A percentile compares a stretch with the other conserved stretches of the same genome.
These are phyloP conservation scores for Fagopyrum tataricum DNA, from an alignment of 148 eudicot species.

Conservation along the genomic window DNA sequence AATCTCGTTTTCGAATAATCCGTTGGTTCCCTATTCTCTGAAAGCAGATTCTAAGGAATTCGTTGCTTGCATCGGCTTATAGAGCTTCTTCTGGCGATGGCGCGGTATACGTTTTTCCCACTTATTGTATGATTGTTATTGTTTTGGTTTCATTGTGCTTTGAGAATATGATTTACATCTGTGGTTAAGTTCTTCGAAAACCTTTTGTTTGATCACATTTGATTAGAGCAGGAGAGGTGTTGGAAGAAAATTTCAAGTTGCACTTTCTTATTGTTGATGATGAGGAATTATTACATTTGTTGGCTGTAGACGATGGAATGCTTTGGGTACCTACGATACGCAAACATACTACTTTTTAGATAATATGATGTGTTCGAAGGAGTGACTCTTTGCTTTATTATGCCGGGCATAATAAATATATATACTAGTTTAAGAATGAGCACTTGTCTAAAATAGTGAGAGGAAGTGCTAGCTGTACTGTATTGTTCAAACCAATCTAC, in stretches of 20 bases:
- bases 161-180: not conserved
- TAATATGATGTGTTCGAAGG: not conserved
- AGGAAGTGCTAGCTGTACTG: not conserved
- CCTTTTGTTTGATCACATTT: not conserved
- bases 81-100: not conserved
- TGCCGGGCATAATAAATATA: not conserved
- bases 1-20: not conserved
- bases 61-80: conserved; percentile 11
- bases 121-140: not conserved
- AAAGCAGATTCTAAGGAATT: conserved; percentile 22
- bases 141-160: conserved; percentile 4
- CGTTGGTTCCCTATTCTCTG: not conserved
- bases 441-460: not conserved
- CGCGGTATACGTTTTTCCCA: not conserved
- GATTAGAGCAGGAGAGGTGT: conserved; percentile 4
- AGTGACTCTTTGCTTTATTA: not conserved
- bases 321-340: not conserved
- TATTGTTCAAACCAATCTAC: not conserved
- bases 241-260: not conserved
- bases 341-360: not conserved
- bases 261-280: not conserved
- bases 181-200: not conserved
- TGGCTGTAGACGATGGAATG: not conserved
- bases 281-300: not conserved
- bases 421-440: not conserved